These are phyloP conservation scores for Antrodiella citrinella DNA, from an alignment of 768 basidiomycete species.

Conservation along the genomic window DNA sequence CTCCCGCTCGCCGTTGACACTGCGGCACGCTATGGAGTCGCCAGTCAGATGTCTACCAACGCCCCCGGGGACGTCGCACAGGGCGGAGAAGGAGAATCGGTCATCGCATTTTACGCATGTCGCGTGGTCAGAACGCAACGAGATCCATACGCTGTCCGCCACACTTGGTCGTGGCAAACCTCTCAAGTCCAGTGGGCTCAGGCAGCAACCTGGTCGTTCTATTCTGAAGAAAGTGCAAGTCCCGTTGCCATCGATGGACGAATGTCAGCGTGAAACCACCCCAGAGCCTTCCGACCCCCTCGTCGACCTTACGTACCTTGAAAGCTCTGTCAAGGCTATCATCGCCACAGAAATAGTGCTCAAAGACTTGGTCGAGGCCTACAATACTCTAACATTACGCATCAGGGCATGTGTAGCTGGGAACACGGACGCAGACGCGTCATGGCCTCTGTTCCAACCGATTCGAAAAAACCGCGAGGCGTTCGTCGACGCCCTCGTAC, in stretches of 20 bases:
- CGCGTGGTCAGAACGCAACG: constrained; percentile 44
- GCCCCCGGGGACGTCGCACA: constrained; percentile 51
- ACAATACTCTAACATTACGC: constrained; percentile 61
- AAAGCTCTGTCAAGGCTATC: constrained; percentile 55
- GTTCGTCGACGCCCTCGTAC: constrained; percentile 51
- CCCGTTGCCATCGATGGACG: constrained; percentile 30
- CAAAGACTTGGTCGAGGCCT: constrained; percentile 62
- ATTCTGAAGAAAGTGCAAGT: constrained; percentile 55
- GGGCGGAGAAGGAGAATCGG: constrained; percentile 42
- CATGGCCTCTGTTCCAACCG: constrained; percentile 69
- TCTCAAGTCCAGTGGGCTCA: constrained; percentile 27
- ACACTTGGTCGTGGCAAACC: constrained; percentile 13
- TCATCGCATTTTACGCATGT: constrained; percentile 27
- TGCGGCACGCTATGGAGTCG: neutral
- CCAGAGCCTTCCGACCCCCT: constrained; percentile 74
- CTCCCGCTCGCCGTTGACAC: neutral
- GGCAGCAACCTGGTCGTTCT: constrained; percentile 46
- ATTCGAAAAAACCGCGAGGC: constrained; percentile 43
- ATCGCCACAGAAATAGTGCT: constrained; percentile 39
- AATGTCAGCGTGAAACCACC: constrained; percentile 50
- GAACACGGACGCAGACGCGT: constrained; percentile 45
- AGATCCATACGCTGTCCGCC: constrained; percentile 34
- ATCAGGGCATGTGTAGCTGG: constrained; percentile 38
- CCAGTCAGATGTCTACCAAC: constrained; percentile 34
- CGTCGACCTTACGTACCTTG: constrained; percentile 53